Base-by-base conservation (phyloP, 192 early-diverging fungal species). In the Coemansia sp. region DNA sequence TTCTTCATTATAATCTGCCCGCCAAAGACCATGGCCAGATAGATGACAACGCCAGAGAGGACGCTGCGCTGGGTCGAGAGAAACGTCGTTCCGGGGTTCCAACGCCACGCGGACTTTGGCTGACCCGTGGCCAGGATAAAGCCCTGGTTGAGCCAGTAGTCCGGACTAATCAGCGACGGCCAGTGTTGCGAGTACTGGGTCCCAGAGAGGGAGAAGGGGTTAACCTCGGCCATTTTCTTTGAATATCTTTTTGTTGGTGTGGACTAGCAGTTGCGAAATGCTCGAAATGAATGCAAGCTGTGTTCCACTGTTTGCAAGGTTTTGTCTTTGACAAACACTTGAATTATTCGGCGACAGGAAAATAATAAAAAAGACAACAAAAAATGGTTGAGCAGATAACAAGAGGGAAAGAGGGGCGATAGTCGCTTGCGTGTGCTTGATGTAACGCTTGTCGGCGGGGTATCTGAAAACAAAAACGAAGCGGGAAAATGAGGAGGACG, bases 21-120 rank as follows among this genome's bases (percentile, higher is more conserved):
- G 58, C 91, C 90, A 83, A 92, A 92, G 70, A 93, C 86, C 68
- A 91, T 82, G n/a, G 83, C 62, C 37, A 90, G 82, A 72, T 93
- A 93, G n/a, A 69, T n/a, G 6, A 77, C 74, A 2, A 82, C 72
- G 68, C 78, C 78, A 14, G 73, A 53, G 43, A 81, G 78, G 32
- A 81, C 78, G 19, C 41, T 58, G 57, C 72, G 78, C 53, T 81
- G 78, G 12, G 78, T 81, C 62, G 78, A 81, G 36, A 81, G 62
- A 15, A 62, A 42, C 14, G 78, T 81, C 29, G 61, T 63, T n/a
- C 78, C 78, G n/a, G 78, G 78, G 39, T 27, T 58, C 78, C 78
- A 81, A 59, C 78, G 78, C 78, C 78, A 81, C 24, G 73, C 72
- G 17, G 78, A 61, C 57, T 81, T 81, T 36, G 78, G 73, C 73